These are phyloP conservation scores for Alternaria brassicae DNA, from an alignment of 2,329 filamentous ascomycete genomes.

Conservation along the genomic window DNA sequence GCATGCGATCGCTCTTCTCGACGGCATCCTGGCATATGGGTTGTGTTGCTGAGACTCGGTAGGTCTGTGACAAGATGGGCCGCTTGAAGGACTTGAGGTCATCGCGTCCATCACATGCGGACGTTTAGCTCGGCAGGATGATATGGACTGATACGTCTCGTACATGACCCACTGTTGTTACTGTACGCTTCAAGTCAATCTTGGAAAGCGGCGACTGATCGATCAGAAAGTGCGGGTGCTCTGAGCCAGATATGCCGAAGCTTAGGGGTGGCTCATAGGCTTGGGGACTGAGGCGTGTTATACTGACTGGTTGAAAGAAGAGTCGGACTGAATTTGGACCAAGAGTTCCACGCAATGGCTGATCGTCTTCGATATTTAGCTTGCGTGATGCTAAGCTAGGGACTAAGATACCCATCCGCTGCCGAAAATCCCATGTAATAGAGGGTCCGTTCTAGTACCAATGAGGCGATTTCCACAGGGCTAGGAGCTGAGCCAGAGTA, in stretches of 20 bases:
- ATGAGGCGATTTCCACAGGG: conserved; percentile 15
- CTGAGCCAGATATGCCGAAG: background rate
- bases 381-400: conserved; percentile 26
- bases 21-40: conserved; percentile 42
- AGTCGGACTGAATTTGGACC: conserved; percentile 30
- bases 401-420: conserved; percentile 25
- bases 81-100: conserved; percentile 20
- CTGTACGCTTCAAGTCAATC: background rate
- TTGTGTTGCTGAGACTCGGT: conserved; percentile 28
- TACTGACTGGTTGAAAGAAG: conserved; percentile 26
- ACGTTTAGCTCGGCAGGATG: conserved; percentile 22
- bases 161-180: background rate
- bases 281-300: conserved; percentile 34
- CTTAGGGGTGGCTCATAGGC: conserved; percentile 28
- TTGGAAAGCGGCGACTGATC: background rate
- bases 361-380: conserved; percentile 31
- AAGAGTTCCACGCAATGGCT: conserved; percentile 29
- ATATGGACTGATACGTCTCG: background rate
- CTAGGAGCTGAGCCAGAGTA: conserved; percentile 25
- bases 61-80: conserved; percentile 16
- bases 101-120: conserved; percentile 19
- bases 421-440: conserved; percentile 28
- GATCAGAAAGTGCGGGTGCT: background rate
- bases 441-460: conserved; percentile 24
- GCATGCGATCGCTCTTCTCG: conserved; percentile 49